phyloP scores from a whole-genome alignment of 208 protist species.

The Leishmania tropica region DNA sequence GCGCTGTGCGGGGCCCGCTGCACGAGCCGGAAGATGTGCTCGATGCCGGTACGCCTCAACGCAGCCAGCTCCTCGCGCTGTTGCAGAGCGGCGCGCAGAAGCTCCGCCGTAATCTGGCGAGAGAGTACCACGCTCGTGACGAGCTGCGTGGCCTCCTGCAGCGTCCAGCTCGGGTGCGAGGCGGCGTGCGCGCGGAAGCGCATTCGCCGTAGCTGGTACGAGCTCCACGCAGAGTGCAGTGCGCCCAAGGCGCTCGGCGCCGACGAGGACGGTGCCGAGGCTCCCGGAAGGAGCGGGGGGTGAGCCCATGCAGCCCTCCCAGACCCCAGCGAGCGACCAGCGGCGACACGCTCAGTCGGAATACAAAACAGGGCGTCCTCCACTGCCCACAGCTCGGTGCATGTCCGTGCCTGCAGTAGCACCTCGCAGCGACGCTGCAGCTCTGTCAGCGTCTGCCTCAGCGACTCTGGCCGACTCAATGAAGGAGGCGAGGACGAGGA shows the following conservation, averaged over 20 bases:
- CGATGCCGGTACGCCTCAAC: conserved; percentile 41
- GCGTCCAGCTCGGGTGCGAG: conserved; percentile 29
- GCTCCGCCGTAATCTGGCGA: conserved; percentile 11
- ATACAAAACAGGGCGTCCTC: conserved; percentile 25
- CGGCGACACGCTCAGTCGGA: not conserved
- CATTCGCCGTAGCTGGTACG: conserved; percentile 22
- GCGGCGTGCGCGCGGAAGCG: conserved; percentile 25
- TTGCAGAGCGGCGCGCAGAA: conserved; percentile 29
- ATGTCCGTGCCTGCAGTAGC: conserved; percentile 27
- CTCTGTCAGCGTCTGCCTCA: conserved; percentile 17
- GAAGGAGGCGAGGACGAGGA: not conserved
- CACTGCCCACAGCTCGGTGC: conserved; percentile 28
- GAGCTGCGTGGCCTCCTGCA: conserved; percentile 29
- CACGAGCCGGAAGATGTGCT: conserved; percentile 27
- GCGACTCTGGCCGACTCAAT: conserved; percentile 1
- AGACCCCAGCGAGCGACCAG: too few species aligned
- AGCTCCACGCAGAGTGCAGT: not conserved
- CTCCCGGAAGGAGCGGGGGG: too few species aligned
- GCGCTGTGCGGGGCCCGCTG: conserved; percentile 34
- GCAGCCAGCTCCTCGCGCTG: conserved; percentile 40
- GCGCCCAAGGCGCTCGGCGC: not conserved
- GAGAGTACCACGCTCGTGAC: conserved; percentile 34
- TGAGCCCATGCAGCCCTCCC: too few species aligned
- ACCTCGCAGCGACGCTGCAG: conserved; percentile 31
- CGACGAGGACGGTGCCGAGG: not conserved